Conservation (phyloP, 306 rosid genomes). For the Gastrolobium villosum region DNA sequence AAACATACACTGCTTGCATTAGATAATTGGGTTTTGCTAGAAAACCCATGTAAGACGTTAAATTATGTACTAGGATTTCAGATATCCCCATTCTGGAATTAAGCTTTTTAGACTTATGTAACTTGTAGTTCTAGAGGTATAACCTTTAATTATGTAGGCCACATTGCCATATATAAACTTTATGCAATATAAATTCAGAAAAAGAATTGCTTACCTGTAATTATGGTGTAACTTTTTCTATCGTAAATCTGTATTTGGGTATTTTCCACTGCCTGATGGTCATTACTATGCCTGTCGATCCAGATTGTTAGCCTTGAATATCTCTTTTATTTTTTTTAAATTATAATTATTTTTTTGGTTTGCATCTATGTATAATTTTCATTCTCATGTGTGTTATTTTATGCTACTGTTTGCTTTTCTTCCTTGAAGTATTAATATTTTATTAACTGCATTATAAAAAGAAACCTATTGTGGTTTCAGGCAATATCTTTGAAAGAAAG, state of each 20-base stretch:
- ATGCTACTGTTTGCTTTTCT: conserved; percentile 30
- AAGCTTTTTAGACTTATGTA: neutral
- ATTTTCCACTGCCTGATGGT: neutral
- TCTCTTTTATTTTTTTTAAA: neutral
- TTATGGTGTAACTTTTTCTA: neutral
- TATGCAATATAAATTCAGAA: neutral
- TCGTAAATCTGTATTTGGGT: neutral
- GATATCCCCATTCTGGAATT: neutral
- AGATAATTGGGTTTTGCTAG: neutral
- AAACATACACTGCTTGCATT: neutral
- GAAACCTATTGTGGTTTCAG: conserved; percentile 65
- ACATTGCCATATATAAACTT: neutral
- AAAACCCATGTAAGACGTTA: neutral
- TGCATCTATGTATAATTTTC: neutral
- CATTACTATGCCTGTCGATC: neutral
- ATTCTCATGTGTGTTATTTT: conserved; percentile 18
- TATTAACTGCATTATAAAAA: conserved; percentile 37
- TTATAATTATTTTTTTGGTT: neutral
- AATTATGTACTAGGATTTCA: neutral
- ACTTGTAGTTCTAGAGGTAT: neutral
- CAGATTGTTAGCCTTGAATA: neutral
- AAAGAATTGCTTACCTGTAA: neutral
- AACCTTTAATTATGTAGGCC: neutral
- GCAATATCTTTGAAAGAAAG: conserved; percentile 84
- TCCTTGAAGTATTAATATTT: neutral